A percentile compares a stretch with the other conserved stretches of the same genome.
Conservation (phyloP, 768 basidiomycete genomes). For the Amanita subjunquillea region DNA sequence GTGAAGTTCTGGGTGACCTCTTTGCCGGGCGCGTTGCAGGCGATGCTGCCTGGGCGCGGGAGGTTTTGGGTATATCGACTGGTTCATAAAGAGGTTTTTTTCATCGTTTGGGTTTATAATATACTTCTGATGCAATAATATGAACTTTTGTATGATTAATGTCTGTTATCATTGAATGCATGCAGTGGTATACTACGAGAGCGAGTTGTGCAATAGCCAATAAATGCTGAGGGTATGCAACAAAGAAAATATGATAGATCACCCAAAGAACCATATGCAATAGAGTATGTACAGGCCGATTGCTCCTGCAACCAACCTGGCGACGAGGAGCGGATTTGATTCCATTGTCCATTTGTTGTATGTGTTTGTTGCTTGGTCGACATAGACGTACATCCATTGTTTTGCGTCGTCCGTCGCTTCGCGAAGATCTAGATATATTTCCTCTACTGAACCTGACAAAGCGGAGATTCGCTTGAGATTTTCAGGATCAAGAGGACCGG, state of each 20-base stretch:
- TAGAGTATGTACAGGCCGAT: slow-evolving; percentile 21
- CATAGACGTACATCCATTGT: slow-evolving; percentile 24
- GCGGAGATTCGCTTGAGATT: background rate
- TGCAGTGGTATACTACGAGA: background rate
- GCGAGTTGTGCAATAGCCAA: background rate
- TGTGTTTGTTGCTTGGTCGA: slow-evolving; percentile 23
- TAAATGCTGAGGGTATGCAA: background rate
- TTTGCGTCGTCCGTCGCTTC: slow-evolving; percentile 23
- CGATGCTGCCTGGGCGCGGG: slow-evolving; percentile 58
- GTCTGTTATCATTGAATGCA: background rate
- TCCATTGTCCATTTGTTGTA: slow-evolving; percentile 30
- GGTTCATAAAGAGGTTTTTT: background rate
- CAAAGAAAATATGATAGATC: background rate
- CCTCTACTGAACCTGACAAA: slow-evolving; percentile 17
- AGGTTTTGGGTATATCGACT: slow-evolving; percentile 5
- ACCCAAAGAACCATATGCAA: slow-evolving; percentile 20
- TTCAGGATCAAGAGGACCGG: background rate
- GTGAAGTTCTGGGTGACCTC: slow-evolving; percentile 46
- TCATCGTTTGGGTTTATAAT: background rate
- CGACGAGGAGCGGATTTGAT: slow-evolving; percentile 20
- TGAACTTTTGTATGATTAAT: background rate
- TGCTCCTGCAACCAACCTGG: slow-evolving; percentile 19
- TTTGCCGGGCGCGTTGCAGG: slow-evolving; percentile 46
- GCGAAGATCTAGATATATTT: slow-evolving; percentile 21
- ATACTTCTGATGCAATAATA: background rate